Percentiles rank a stretch among this genome's conserved stretches.
These are phyloP conservation scores for Atkinsonella texensis DNA, from an alignment of 2,329 filamentous ascomycete genomes.

Conservation along the genomic window DNA sequence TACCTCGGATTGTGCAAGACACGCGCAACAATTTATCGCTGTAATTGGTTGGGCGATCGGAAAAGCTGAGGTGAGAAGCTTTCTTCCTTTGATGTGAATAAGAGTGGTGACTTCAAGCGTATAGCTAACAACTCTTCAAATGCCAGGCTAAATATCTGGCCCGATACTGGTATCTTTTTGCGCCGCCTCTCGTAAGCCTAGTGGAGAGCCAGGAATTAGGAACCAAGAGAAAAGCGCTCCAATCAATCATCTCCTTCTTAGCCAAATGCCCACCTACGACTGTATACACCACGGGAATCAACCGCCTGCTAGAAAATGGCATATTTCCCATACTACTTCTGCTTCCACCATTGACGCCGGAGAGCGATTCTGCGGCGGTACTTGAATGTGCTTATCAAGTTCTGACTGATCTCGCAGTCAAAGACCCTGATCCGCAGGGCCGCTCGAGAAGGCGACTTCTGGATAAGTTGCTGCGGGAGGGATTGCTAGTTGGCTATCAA, in stretches of 20 bases:
- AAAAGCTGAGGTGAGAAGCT: conserved; percentile 4
- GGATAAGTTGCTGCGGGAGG: conserved; percentile 42
- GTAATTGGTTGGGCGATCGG: conserved; percentile 7
- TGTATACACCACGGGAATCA: conserved; percentile 51
- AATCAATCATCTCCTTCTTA: conserved; percentile 43
- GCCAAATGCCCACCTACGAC: conserved; percentile 37
- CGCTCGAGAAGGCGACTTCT: conserved; percentile 28
- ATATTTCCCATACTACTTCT: conserved; percentile 62
- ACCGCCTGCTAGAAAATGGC: conserved; percentile 55
- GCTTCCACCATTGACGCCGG: conserved; percentile 65
- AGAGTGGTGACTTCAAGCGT: not conserved
- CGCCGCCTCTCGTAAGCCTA: conserved; percentile 58
- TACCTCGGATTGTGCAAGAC: not conserved
- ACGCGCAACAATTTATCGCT: not conserved
- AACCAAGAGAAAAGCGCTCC: conserved; percentile 44
- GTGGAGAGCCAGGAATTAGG: conserved; percentile 48
- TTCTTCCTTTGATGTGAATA: too few species aligned
- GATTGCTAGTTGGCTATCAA: conserved; percentile 40
- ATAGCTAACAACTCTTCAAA: not conserved
- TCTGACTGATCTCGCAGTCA: conserved; percentile 43
- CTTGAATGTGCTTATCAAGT: conserved; percentile 55
- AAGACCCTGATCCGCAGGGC: conserved; percentile 14
- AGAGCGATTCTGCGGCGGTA: conserved; percentile 53
- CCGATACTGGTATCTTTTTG: conserved; percentile 52
- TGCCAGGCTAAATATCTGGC: conserved; percentile 7